Evolutionary conservation across 176 grass and related monocot species (phyloP).

Genomic region (Dendrocalamus sinicus): DNA sequence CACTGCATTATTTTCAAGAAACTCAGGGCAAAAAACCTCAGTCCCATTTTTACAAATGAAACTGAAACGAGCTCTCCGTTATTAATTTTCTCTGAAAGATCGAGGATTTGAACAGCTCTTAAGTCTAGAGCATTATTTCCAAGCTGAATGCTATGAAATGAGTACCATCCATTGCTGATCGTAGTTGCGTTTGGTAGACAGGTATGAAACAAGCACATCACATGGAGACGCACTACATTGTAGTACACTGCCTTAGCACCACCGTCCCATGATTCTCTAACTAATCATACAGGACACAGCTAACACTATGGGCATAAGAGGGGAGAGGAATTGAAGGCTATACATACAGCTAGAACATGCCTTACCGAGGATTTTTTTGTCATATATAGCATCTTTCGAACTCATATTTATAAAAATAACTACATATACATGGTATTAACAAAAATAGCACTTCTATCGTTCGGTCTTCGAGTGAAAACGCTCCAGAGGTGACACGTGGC

Average conservation of each 20-base stretch:
- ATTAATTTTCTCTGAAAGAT: not conserved
- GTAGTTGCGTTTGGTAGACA: not conserved
- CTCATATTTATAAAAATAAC: no score
- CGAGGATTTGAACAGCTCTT: not conserved
- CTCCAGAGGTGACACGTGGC: no score
- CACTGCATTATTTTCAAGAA: not conserved
- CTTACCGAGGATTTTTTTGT: not conserved
- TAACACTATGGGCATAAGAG: not conserved
- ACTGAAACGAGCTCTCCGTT: not conserved
- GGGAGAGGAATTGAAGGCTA: not conserved
- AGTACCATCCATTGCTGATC: not conserved
- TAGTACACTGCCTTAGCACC: not conserved
- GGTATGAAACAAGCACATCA: not conserved
- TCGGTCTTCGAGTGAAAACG: fast-evolving
- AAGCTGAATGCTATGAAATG: not conserved
- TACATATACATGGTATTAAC: no score
- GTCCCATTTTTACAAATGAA: not conserved
- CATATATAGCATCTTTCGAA: no score
- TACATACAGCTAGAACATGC: not conserved
- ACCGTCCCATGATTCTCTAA: not conserved
- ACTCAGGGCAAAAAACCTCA: not conserved
- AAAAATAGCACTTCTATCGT: no score
- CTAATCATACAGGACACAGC: not conserved
- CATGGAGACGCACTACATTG: not conserved
- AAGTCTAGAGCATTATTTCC: not conserved